Percentiles rank a stretch among this genome's conserved stretches.
phyloP scores from a whole-genome alignment of 73 alveolate species.

The Paramecium bursaria region DNA sequence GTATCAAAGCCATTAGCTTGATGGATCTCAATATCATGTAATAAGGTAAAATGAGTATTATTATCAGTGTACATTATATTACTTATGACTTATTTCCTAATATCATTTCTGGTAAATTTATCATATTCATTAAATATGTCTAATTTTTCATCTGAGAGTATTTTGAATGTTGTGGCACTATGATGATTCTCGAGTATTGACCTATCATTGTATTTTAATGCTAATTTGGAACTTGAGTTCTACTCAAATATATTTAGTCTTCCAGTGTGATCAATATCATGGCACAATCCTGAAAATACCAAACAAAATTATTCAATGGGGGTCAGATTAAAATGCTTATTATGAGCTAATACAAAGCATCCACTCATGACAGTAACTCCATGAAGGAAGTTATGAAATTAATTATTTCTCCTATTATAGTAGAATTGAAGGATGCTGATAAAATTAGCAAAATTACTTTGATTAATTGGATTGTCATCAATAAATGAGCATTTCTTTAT shows the following conservation, averaged over 20 bases:
- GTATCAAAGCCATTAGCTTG: constrained; percentile 33
- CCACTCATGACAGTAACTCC: constrained; percentile 70
- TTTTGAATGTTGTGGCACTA: constrained; percentile 84
- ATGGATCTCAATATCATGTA: constrained; percentile 55
- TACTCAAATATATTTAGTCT: constrained; percentile 77
- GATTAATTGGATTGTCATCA: constrained; percentile 34
- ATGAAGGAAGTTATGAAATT: constrained; percentile 66
- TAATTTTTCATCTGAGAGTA: constrained; percentile 72
- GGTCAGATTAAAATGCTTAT: background rate
- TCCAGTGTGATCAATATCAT: constrained; percentile 89
- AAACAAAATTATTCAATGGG: constrained; percentile 55
- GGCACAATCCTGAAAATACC: constrained; percentile 80
- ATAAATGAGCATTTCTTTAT: constrained; percentile 39
- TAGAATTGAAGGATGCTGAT: constrained; percentile 17
- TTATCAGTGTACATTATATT: constrained; percentile 80
- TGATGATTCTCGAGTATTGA: constrained; percentile 92
- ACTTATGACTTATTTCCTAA: constrained; percentile 78
- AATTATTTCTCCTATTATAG: constrained; percentile 58
- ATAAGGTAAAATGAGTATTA: constrained; percentile 46
- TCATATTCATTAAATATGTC: constrained; percentile 69
- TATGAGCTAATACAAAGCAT: constrained; percentile 57
- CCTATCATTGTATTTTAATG: constrained; percentile 87
- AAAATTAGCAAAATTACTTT: constrained; percentile 44
- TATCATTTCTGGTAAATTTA: constrained; percentile 62
- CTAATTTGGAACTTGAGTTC: constrained; percentile 76